Evolutionary conservation across 225 moss, liverwort and hornwort species (phyloP).

Genomic region (Thuidium tamariscinum): DNA sequence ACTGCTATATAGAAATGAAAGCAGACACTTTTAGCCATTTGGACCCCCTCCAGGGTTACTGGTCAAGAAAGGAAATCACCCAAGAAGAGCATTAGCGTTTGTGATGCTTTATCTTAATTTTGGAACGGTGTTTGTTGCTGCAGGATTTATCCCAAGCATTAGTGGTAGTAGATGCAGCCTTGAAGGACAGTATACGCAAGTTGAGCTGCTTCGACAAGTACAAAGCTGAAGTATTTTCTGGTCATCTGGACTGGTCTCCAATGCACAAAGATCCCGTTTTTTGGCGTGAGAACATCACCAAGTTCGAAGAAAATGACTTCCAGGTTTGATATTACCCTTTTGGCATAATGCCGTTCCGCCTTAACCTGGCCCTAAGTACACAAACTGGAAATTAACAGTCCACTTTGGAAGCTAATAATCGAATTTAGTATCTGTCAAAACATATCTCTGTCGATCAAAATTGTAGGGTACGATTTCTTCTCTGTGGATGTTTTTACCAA

Average conservation of each 20-base stretch:
- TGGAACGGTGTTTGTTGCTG: background rate
- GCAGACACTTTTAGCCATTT: background rate
- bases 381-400: background rate
- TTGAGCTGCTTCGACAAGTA: constrained; percentile 94
- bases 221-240: constrained; percentile 70
- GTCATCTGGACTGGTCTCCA: constrained; percentile 81
- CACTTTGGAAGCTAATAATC: background rate
- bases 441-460: background rate
- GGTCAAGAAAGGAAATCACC: background rate
- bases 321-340: constrained; percentile 25
- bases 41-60: background rate
- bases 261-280: constrained; percentile 88
- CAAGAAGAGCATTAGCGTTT: background rate
- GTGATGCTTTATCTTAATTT: background rate
- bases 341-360: background rate
- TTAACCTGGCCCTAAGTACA: background rate
- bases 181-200: constrained; percentile 73
- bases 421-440: background rate
- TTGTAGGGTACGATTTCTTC: background rate
- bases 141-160: constrained; percentile 86
- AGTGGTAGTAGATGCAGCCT: constrained; percentile 58
- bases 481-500: background rate
- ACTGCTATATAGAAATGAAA: background rate
- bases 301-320: constrained; percentile 83
- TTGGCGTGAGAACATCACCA: constrained; percentile 81